Conservation (phyloP, 2,329 filamentous ascomycete genomes). For the Botryotinia calthae region DNA sequence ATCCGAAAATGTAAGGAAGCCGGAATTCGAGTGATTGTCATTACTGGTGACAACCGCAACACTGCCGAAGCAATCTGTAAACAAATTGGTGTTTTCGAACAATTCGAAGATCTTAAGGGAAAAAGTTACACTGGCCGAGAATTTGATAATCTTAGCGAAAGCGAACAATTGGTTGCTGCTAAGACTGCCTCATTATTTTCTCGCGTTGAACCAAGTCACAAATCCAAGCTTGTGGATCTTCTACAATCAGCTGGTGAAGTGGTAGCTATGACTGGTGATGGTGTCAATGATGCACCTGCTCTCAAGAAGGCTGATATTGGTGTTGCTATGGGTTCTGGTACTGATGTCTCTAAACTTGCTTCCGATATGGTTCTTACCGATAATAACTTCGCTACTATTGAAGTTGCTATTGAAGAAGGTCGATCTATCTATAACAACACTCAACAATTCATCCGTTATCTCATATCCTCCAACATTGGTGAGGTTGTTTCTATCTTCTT, state of each 20-base stretch:
- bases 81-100: conserved; percentile 89
- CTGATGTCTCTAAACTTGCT: conserved; percentile 92
- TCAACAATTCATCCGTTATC: conserved; percentile 97
- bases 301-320: conserved; percentile 99
- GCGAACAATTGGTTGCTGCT: conserved; percentile 79
- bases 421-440: conserved; percentile 99
- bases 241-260: conserved; percentile 91
- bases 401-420: conserved; percentile 92
- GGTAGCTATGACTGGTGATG: conserved; percentile 98
- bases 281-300: conserved; percentile 96
- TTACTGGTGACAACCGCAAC: conserved; percentile 96
- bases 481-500: conserved; percentile 99
- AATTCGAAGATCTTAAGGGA: conserved; percentile 75
- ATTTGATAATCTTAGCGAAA: conserved; percentile 79
- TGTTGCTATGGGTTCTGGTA: conserved; percentile 97
- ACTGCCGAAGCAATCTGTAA: conserved; percentile 97
- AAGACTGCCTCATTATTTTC: conserved; percentile 90
- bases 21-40: conserved; percentile 94
- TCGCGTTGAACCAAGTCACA: conserved; percentile 91
- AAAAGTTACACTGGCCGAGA: conserved; percentile 96
- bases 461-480: conserved; percentile 98
- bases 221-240: conserved; percentile 95
- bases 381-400: conserved; percentile 98
- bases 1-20: conserved; percentile 88
- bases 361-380: conserved; percentile 98